phyloP scores from a whole-genome alignment of 2,329 filamentous ascomycete genomes.

The Penicillium sp. region DNA sequence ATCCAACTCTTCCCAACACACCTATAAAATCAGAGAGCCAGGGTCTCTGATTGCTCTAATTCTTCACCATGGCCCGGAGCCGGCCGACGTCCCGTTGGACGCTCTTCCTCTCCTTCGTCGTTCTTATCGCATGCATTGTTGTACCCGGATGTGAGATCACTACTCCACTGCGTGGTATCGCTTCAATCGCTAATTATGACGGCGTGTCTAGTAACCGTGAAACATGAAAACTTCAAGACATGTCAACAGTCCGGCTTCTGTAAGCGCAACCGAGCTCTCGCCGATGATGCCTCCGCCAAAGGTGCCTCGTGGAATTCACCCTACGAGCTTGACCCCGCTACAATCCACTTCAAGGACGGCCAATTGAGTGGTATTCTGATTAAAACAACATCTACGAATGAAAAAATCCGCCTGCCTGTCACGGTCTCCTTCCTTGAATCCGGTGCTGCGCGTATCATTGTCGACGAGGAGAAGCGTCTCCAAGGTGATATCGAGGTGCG shows the following conservation, averaged over 20 bases:
- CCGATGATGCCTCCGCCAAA: conserved; percentile 71
- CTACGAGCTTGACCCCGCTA: conserved; percentile 74
- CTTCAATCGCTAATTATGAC: conserved; percentile 9
- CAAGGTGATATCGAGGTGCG: conserved; percentile 88
- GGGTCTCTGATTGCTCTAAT: conserved; percentile 36
- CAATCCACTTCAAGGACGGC: conserved; percentile 77
- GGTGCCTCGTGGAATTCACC: conserved; percentile 76
- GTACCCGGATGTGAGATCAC: conserved; percentile 64
- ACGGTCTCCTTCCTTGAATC: conserved; percentile 88
- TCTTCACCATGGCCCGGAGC: conserved; percentile 54
- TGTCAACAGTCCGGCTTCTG: conserved; percentile 97
- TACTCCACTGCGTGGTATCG: background rate
- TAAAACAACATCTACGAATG: conserved; percentile 72
- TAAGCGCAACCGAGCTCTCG: conserved; percentile 88
- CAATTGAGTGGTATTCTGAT: conserved; percentile 79
- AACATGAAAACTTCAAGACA: conserved; percentile 96
- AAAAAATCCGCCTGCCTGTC: conserved; percentile 78
- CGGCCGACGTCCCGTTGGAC: conserved; percentile 66
- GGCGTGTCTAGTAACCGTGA: conserved; percentile 70
- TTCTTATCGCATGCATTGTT: conserved; percentile 63
- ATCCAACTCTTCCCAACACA: conserved; percentile 17
- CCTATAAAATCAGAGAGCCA: conserved; percentile 33
- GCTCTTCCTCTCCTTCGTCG: conserved; percentile 63
- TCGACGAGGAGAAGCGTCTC: conserved; percentile 89
- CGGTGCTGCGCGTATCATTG: conserved; percentile 80